These are phyloP conservation scores for Galium porrigens DNA, from an alignment of 305 asterid genomes.

Conservation along the genomic window DNA sequence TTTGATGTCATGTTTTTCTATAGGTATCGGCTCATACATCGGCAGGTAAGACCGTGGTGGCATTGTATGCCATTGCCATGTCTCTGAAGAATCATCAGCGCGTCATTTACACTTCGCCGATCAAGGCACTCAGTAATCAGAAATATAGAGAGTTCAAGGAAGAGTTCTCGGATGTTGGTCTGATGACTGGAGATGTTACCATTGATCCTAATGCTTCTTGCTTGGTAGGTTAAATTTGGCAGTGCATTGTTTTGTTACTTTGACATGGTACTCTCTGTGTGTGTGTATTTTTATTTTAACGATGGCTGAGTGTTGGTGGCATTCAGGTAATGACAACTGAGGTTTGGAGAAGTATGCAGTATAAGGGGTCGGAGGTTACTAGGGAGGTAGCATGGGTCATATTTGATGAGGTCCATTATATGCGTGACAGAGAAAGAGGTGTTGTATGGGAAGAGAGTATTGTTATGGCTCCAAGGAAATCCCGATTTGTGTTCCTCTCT, in stretches of 20 bases:
- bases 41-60: slow-evolving; percentile 91
- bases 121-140: slow-evolving; percentile 91
- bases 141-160: slow-evolving; percentile 92
- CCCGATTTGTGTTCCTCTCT: slow-evolving; percentile 78
- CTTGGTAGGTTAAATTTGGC: slow-evolving; percentile 51
- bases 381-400: slow-evolving; percentile 94
- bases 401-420: slow-evolving; percentile 95
- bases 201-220: slow-evolving; percentile 90
- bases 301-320: slow-evolving; percentile 17
- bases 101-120: slow-evolving; percentile 85
- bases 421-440: slow-evolving; percentile 94
- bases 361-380: slow-evolving; percentile 78
- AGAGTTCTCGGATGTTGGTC: slow-evolving; percentile 92
- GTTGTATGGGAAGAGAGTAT: slow-evolving; percentile 98
- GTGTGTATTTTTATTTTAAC: background rate
- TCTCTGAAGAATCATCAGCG: slow-evolving; percentile 67
- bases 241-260: slow-evolving; percentile 6
- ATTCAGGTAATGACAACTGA: slow-evolving; percentile 58
- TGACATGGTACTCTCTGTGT: background rate
- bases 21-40: slow-evolving; percentile 97
- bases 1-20: slow-evolving; percentile 3
- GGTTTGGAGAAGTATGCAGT: slow-evolving; percentile 43
- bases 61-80: slow-evolving; percentile 85
- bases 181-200: slow-evolving; percentile 97
- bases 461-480: slow-evolving; percentile 86